Evolutionary conservation across 805 yeast genomes (phyloP).

Genomic region (Isabelozyma rhagii): DNA sequence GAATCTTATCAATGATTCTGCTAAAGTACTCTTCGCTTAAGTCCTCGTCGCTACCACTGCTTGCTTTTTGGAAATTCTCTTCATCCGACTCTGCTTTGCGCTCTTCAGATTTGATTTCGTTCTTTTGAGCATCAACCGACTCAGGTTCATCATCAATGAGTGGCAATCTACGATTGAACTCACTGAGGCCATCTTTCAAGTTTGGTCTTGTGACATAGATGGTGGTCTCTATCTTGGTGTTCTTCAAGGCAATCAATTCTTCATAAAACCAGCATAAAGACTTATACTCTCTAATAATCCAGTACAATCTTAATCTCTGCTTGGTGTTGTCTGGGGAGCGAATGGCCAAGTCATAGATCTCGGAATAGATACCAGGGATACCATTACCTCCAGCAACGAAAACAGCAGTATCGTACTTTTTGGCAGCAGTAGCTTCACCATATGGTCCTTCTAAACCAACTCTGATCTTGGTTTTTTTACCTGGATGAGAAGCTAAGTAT

Average conservation of each 20-base stretch:
- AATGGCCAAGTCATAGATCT: conserved; percentile 27
- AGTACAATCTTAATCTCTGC: conserved; percentile 43
- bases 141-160: neutral
- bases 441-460: conserved; percentile 66
- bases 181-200: neutral
- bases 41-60: neutral
- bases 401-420: conserved; percentile 50
- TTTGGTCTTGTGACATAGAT: conserved; percentile 25
- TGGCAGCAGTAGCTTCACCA: conserved; percentile 50
- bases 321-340: conserved; percentile 14
- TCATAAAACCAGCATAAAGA: conserved; percentile 48
- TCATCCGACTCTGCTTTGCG: neutral
- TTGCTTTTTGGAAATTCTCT: neutral
- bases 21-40: neutral
- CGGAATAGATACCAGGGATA: conserved; percentile 53
- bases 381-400: conserved; percentile 77
- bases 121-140: neutral
- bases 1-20: conserved; percentile 7
- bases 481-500: conserved; percentile 23
- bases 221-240: conserved; percentile 20
- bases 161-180: neutral
- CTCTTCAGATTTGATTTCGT: neutral
- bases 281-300: conserved; percentile 58
- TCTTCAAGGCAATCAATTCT: conserved; percentile 29
- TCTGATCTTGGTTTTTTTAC: conserved; percentile 20